Conservation (phyloP, 345 rosid species). For the Microthlaspi erraticum region DNA sequence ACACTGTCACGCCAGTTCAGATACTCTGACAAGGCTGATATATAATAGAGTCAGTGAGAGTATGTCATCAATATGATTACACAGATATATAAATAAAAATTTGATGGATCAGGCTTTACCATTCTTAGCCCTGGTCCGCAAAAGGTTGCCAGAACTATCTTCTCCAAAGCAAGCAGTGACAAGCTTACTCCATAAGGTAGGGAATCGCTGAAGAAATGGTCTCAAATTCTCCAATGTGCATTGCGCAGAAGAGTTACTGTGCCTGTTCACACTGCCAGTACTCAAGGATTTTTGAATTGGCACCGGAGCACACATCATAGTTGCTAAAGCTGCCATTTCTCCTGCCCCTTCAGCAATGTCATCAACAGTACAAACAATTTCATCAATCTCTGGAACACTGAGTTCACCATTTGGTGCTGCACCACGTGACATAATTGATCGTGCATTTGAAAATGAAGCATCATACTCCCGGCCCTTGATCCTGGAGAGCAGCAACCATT, state of each 20-base stretch:
- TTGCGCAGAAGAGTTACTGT: slow-evolving; percentile 75
- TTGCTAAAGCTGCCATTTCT: slow-evolving; percentile 97
- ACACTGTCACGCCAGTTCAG: slow-evolving; percentile 89
- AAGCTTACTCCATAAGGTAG: slow-evolving; percentile 87
- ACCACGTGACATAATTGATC: slow-evolving; percentile 66
- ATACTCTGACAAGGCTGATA: slow-evolving; percentile 73
- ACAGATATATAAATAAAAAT: slow-evolving; percentile 26
- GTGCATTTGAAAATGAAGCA: slow-evolving; percentile 92
- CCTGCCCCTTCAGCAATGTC: slow-evolving; percentile 97
- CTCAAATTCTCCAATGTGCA: slow-evolving; percentile 91
- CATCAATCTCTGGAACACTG: slow-evolving; percentile 60
- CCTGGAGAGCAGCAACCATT: slow-evolving; percentile 91
- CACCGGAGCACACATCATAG: slow-evolving; percentile 78
- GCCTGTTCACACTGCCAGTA: slow-evolving; percentile 82
- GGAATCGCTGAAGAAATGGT: slow-evolving; percentile 76
- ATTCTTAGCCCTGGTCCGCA: slow-evolving; percentile 57
- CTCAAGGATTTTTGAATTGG: slow-evolving; percentile 79
- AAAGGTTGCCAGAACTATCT: slow-evolving; percentile 60
- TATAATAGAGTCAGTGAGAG: slow-evolving; percentile 35
- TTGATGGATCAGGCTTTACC: slow-evolving; percentile 55
- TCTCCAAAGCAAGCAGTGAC: slow-evolving; percentile 75
- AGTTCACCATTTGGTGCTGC: slow-evolving; percentile 56
- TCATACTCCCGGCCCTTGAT: slow-evolving; percentile 87
- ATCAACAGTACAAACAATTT: slow-evolving; percentile 77
- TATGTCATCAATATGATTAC: slow-evolving; percentile 31